Conservation (phyloP, 73 alveolate species). For the Tetrahymena thermophila region DNA sequence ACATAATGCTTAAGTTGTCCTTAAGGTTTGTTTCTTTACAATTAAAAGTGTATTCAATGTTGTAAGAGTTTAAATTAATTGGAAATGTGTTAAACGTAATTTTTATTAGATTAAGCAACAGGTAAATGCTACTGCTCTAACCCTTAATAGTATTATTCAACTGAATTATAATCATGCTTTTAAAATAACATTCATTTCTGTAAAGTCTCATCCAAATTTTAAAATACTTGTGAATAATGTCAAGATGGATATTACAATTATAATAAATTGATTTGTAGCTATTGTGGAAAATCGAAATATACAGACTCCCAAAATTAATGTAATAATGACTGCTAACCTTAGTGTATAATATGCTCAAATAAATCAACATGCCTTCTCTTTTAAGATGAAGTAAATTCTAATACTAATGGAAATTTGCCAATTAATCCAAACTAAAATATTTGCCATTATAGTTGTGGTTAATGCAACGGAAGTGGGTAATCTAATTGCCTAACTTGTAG, state of each 20-base stretch:
- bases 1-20: background rate
- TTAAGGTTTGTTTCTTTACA: background rate
- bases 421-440: background rate
- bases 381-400: background rate
- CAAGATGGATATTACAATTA: background rate
- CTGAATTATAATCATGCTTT: background rate
- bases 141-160: background rate
- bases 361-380: background rate
- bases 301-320: background rate
- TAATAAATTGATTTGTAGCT: background rate
- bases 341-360: background rate
- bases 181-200: background rate
- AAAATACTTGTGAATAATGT: background rate
- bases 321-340: background rate
- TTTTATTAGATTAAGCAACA: background rate
- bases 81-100: background rate
- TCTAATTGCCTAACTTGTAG: background rate
- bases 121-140: background rate
- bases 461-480: background rate
- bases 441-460: background rate
- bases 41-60: background rate
- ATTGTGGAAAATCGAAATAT: background rate
- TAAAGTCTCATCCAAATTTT: background rate
- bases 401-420: background rate
- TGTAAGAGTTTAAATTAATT: background rate